Evolutionary conservation across 2,329 filamentous ascomycete genomes (phyloP).

Genomic region (Colletotrichum siamense): DNA sequence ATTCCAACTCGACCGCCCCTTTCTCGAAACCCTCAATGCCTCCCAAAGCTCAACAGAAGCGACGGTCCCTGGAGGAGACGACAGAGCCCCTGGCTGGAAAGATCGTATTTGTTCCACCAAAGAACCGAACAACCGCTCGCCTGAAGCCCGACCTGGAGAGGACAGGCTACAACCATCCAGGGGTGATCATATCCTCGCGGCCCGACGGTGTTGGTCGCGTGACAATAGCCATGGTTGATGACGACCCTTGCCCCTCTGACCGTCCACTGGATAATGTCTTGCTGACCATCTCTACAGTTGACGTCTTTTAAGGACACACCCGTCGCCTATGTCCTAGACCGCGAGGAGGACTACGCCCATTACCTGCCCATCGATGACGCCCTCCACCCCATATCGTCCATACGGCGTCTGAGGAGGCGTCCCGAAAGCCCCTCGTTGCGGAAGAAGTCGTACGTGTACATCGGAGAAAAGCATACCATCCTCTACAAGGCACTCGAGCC

Average conservation of each 20-base stretch:
- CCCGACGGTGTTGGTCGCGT: neutral
- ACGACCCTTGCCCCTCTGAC: too few species aligned
- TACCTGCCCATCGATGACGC: neutral
- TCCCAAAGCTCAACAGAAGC: neutral
- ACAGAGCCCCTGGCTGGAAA: neutral
- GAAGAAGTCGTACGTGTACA: neutral
- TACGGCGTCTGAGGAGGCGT: neutral
- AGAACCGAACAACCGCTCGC: neutral
- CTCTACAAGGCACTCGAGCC: neutral
- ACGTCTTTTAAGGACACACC: neutral
- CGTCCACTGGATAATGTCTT: accelerated
- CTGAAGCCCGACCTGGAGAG: neutral
- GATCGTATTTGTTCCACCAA: neutral
- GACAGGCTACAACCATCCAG: neutral
- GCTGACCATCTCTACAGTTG: neutral
- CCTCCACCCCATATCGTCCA: neutral
- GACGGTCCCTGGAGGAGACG: accelerated
- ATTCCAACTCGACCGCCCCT: neutral
- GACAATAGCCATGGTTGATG: neutral
- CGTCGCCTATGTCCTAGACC: neutral
- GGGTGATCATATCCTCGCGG: neutral
- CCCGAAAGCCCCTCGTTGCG: neutral
- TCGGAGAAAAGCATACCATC: neutral
- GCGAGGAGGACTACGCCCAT: neutral
- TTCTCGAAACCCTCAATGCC: neutral